These are phyloP conservation scores for Tarenaya hassleriana DNA, from an alignment of 345 rosid genomes.

Conservation along the genomic window DNA sequence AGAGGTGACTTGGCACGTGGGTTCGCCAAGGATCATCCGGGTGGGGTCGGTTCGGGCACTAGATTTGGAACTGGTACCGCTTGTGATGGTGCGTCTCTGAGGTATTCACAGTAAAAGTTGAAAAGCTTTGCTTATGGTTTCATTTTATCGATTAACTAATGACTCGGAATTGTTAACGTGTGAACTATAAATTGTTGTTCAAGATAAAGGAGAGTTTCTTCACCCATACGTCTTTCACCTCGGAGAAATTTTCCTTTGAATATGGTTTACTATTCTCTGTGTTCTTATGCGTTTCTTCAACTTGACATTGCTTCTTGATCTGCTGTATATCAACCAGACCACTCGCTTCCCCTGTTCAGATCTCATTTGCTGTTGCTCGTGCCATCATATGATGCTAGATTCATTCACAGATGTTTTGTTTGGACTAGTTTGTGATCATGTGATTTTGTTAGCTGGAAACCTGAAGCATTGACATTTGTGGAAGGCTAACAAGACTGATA, in stretches of 20 bases:
- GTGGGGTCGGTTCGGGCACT: not conserved
- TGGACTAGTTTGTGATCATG: too few species aligned
- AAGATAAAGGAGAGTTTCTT: too few species aligned
- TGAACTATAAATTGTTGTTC: not conserved
- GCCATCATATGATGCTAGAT: not conserved
- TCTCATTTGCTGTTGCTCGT: not conserved
- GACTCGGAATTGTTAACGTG: slow-evolving; percentile 20
- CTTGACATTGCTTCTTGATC: too few species aligned
- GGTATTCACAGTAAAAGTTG: not conserved
- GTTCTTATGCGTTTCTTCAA: too few species aligned
- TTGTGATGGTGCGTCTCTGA: slow-evolving; percentile 20
- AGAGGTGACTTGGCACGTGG: slow-evolving; percentile 12
- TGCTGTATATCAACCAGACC: too few species aligned
- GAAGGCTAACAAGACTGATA: slow-evolving; percentile 13
- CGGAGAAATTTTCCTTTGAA: too few species aligned
- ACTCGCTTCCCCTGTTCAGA: too few species aligned
- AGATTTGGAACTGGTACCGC: slow-evolving; percentile 11
- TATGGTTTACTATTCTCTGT: too few species aligned
- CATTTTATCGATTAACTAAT: not conserved
- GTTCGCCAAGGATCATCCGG: slow-evolving; percentile 3
- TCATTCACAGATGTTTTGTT: not conserved
- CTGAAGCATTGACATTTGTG: not conserved
- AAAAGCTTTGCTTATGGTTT: slow-evolving; percentile 2
- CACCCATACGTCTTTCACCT: too few species aligned
- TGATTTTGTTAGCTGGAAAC: slow-evolving; percentile 7